These are phyloP conservation scores for Capsella bursapastoris DNA, from an alignment of 345 rosid species.

Conservation along the genomic window DNA sequence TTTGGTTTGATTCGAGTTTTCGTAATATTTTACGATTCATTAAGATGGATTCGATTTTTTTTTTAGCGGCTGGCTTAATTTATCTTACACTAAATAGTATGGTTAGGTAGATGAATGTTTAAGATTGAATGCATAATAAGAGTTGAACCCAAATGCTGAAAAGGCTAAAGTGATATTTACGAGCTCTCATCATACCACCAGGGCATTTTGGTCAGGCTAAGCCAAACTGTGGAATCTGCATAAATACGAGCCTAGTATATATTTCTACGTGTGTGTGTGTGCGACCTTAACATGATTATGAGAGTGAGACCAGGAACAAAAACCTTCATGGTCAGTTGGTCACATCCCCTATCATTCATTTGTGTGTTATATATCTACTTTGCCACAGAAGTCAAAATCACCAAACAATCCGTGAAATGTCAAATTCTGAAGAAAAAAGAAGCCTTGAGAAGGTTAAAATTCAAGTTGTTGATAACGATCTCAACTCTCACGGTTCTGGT, in stretches of 20 bases:
- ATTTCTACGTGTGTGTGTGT: not conserved
- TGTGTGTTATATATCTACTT: not conserved
- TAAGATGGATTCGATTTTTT: no score
- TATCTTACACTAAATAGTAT: not conserved
- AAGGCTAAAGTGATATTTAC: not conserved
- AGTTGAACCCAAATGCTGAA: not conserved
- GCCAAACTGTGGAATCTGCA: not conserved
- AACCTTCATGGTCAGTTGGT: not conserved
- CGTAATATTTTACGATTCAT: not conserved
- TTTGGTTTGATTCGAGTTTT: not conserved
- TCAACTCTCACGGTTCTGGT: not conserved
- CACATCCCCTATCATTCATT: not conserved
- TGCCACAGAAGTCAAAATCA: not conserved
- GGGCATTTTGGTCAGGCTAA: not conserved
- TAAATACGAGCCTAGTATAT: not conserved
- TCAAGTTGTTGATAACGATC: not conserved
- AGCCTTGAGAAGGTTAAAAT: no score
- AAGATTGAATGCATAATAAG: not conserved
- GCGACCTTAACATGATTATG: slow-evolving; percentile 2
- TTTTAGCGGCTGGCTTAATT: not conserved
- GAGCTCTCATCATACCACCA: not conserved
- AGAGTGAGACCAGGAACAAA: not conserved
- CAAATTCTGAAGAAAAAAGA: no score
- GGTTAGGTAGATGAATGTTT: not conserved
- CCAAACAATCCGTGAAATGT: no score